Conservation (phyloP, 371 early-diverging fungal genomes). For the Polyrhizophydium stewartii region DNA sequence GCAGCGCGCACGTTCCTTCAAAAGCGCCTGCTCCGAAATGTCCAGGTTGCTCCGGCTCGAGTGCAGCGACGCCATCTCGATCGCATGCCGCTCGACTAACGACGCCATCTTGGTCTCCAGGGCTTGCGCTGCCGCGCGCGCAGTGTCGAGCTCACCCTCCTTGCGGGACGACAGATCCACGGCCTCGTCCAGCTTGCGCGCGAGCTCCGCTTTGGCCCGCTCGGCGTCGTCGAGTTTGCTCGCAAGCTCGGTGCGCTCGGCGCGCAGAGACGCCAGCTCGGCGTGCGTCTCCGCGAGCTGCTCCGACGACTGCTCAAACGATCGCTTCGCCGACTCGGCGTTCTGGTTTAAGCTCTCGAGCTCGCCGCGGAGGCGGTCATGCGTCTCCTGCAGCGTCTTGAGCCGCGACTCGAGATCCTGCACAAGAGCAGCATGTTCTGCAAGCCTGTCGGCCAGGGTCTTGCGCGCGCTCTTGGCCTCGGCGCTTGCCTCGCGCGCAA, state of each 20-base stretch:
- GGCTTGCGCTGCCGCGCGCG: neutral
- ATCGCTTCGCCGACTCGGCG: no score
- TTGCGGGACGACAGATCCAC: neutral
- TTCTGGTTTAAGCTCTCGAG: no score
- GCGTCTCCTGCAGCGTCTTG: no score
- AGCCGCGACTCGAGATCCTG: neutral
- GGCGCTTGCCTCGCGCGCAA: no score
- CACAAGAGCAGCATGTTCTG: no score
- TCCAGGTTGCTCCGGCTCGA: neutral
- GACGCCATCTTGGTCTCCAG: neutral
- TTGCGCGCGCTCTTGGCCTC: no score
- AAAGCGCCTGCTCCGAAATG: neutral
- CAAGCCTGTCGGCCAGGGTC: no score
- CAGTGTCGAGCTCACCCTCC: slow-evolving; percentile 2
- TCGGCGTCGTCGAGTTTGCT: neutral
- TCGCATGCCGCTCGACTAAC: neutral
- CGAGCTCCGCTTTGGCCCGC: neutral
- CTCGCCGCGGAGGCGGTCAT: no score
- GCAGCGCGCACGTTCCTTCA: neutral
- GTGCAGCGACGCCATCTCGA: neutral
- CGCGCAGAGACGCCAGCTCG: neutral
- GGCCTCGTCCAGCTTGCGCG: slow-evolving; percentile 1
- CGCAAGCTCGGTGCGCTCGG: neutral
- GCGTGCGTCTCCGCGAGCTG: neutral
- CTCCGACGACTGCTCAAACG: neutral